phyloP scores from a whole-genome alignment of 2,329 filamentous ascomycete genomes.

The Zelopaecilomyces penicillatus region DNA sequence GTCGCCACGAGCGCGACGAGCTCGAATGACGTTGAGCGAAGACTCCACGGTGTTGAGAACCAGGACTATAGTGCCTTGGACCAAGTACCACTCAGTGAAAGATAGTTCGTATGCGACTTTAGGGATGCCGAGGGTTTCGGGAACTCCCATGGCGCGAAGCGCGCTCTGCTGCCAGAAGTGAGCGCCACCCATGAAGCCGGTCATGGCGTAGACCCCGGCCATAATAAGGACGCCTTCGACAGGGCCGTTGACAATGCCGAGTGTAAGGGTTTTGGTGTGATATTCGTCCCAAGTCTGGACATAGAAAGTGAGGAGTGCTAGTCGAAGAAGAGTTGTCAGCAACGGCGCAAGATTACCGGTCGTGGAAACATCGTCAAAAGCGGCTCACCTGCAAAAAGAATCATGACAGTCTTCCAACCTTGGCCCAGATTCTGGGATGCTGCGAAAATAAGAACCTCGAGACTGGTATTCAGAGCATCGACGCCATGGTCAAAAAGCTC shows the following conservation, averaged over 20 bases:
- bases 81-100: constrained; percentile 89
- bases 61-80: constrained; percentile 74
- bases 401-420: constrained; percentile 78
- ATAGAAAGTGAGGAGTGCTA: constrained; percentile 89
- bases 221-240: constrained; percentile 90
- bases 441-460: constrained; percentile 87
- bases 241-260: constrained; percentile 86
- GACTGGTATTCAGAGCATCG: constrained; percentile 90
- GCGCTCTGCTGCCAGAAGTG: constrained; percentile 89
- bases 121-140: constrained; percentile 56
- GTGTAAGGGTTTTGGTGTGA: constrained; percentile 89
- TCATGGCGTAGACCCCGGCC: constrained; percentile 71
- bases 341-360: constrained; percentile 2
- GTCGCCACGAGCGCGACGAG: constrained; percentile 66
- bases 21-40: constrained; percentile 74
- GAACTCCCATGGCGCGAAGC: constrained; percentile 63
- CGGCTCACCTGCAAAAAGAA: constrained; percentile 68
- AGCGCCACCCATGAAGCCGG: constrained; percentile 75
- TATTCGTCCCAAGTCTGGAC: constrained; percentile 99
- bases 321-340: constrained; percentile 5
- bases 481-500: constrained; percentile 98
- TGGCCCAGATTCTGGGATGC: constrained; percentile 89
- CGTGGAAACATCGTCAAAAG: too few species aligned
- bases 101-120: constrained; percentile 65
- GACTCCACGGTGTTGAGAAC: constrained; percentile 77